Conservation (phyloP, 2,329 filamentous ascomycete genomes). For the Fusarium caatingaense region DNA sequence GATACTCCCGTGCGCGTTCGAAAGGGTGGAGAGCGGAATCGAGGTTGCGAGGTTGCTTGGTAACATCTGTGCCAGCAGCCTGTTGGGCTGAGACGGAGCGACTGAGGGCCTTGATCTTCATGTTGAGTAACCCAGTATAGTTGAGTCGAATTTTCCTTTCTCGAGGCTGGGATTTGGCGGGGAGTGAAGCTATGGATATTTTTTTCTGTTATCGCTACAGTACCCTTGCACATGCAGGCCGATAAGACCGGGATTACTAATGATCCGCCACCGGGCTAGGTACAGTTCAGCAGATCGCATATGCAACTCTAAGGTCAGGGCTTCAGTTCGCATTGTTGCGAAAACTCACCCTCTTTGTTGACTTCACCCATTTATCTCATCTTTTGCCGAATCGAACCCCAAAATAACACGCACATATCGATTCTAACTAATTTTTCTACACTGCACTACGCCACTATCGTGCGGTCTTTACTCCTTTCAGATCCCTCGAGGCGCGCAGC, state of each 20-base stretch:
- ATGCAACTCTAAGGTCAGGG: constrained; percentile 32
- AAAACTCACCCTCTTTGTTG: constrained; percentile 37
- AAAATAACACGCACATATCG: background rate
- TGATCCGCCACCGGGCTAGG: constrained; percentile 42
- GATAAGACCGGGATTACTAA: constrained; percentile 51
- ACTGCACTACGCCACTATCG: constrained; percentile 3
- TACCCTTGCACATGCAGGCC: constrained; percentile 9
- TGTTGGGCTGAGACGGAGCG: constrained; percentile 73
- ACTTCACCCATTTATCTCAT: constrained; percentile 5
- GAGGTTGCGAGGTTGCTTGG: constrained; percentile 76
- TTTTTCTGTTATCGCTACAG: constrained; percentile 48
- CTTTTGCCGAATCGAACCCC: background rate
- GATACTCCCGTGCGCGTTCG: constrained; percentile 83
- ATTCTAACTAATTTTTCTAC: background rate
- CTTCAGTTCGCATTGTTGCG: constrained; percentile 35
- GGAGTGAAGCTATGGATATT: constrained; percentile 40
- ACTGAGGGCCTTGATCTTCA: constrained; percentile 75
- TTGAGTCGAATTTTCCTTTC: constrained; percentile 14
- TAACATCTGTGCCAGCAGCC: constrained; percentile 72
- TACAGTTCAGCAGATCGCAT: constrained; percentile 39
- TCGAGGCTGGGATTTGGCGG: constrained; percentile 37
- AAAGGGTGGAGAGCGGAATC: constrained; percentile 91
- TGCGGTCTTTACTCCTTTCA: constrained; percentile 8
- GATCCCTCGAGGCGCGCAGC: constrained; percentile 25
- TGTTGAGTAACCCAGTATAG: constrained; percentile 35